Evolutionary conservation across 2,329 filamentous ascomycete genomes (phyloP), one percentile per base, ranked within the genome.

Genomic region (Clarireedia sp.): DNA sequence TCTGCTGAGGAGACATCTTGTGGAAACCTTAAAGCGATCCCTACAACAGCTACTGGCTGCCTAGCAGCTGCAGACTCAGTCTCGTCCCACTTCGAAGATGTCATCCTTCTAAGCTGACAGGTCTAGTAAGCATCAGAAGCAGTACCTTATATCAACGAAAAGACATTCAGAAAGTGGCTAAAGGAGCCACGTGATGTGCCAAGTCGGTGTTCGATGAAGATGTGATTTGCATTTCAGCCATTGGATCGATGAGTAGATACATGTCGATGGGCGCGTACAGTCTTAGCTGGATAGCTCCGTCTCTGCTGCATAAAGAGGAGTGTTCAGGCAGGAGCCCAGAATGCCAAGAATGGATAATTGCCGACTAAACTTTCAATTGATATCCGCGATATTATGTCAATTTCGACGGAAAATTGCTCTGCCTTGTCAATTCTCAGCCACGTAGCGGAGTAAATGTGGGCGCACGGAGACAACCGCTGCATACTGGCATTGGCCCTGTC

Each of bases 11-110:
- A 71, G 7, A 75, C 76, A n/a, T 73, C 67, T 5, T 77, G 77
- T 2, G 78, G 77, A 46, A 81, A 79, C 5, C 76, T 71, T 36
- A 78, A 73, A 8, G 74, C 75, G 55, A 81, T 69, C 14, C 78
- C 78, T 36, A 81, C 68, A 9, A 81, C 70, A 3, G 77, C 78
- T 48, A 80, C 74, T 49, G 77, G 75, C 51, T 58, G 38, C 17
- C 38, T 41, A 10, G 38, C 17, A 41, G 16, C 38, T 19, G 17
- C 17, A 3, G 38, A 5, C 16, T 41, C 38, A 19, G 9, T 8
- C 16, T n/a, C 38, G 17, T 41, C 16, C 38, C 9, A 17, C 16
- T 3, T 41, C 38, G 38, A 41, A 41, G 38, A 19, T 41, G 38
- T 16, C 16, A 41, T n/a, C 17, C 16, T 17, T 41, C 38, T 8